Base-by-base conservation (phyloP, 2,329 filamentous ascomycete genomes). In the Colletotrichum sp. region DNA sequence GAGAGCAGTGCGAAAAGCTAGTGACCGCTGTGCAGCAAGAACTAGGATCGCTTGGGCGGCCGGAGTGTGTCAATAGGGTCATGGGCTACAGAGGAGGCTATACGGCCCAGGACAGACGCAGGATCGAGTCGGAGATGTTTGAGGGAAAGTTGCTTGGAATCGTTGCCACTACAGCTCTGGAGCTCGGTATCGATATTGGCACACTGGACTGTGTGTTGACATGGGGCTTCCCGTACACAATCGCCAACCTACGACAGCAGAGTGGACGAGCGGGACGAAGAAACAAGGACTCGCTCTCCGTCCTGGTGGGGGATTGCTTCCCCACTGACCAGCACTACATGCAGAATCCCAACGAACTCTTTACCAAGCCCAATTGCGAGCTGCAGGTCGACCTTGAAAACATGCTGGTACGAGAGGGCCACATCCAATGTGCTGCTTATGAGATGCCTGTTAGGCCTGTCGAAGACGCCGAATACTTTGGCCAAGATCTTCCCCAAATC, bases 61-160 rank as follows among this genome's bases (percentile, higher is more conserved):
- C 90, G 5, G 95, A 98, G 78, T 93, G 95, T 47, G 91, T 91
- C 78, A 90, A 90, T 33, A 88, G 96, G 61, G 95, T 99, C 2
- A 98, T 98, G 95, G 95, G 94, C 1, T 99, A 99, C 80, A 92
- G 97, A 75, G 97, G 97, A 29, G 97, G 97, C 0, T 99, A 99
- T 80, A 98, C 96, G 5, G 92, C 96, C 3, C 94, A 97, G 81
- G 97, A 99, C 79, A 90, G 97, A 70, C 91, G 97, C 21, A 88
- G 90, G 70, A 98, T 99, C 73, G 97, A 99, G 82, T 91, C 90
- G 31, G 96, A 98, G 81, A 98, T 99, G 97, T 99, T 99, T 78
- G 94, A 98, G 70, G 97, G 97, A 0, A 97, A 96, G 79, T 88
- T 99, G 2, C 89, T 98, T 74, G 97, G 97, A 2, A 97, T 99